These are phyloP conservation scores for Phytophthora parvispora DNA, from an alignment of 352 stramenopile genomes.

Conservation along the genomic window DNA sequence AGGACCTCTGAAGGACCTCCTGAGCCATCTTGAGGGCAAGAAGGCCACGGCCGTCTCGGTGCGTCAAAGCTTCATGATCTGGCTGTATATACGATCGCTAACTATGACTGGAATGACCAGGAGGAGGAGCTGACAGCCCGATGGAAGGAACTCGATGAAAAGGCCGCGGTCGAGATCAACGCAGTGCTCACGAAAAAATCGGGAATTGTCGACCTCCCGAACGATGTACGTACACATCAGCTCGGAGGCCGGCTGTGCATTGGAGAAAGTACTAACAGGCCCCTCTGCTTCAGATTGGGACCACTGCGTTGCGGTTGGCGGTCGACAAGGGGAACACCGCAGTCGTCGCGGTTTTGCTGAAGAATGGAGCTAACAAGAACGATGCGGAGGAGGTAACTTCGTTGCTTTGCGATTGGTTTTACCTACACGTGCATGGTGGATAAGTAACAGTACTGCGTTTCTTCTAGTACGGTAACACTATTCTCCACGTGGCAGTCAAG, in stretches of 20 bases:
- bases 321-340: slow-evolving; percentile 5
- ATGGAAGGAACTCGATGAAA: background rate
- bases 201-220: background rate
- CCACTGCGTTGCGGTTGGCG: background rate
- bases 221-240: background rate
- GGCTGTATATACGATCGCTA: background rate
- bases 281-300: background rate
- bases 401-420: background rate
- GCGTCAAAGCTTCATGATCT: background rate
- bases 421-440: background rate
- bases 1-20: background rate
- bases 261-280: background rate
- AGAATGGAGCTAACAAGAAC: background rate
- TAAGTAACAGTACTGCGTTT: background rate
- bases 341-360: background rate
- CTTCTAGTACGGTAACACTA: slow-evolving; percentile 56
- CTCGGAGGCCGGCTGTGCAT: background rate
- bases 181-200: background rate
- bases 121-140: background rate
- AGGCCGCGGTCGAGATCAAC: background rate
- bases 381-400: background rate
- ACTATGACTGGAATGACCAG: background rate
- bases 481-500: slow-evolving; percentile 71
- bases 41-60: background rate
- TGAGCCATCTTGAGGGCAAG: background rate